Evolutionary conservation across 352 stramenopile species (phyloP).

Genomic region (Globisporangium abappressorium): DNA sequence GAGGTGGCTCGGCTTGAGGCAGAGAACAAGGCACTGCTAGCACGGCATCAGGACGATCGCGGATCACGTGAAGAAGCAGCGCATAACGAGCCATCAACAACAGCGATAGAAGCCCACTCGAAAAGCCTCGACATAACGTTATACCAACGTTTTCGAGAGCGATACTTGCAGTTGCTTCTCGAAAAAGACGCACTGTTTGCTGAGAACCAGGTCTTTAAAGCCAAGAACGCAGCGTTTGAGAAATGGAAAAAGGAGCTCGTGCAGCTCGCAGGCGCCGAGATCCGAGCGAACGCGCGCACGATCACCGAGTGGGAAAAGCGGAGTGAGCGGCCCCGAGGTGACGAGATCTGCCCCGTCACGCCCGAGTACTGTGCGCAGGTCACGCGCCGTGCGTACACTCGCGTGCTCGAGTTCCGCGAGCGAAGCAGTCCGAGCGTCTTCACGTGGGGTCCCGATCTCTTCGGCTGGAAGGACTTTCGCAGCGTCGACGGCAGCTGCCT

Average conservation of each 20-base stretch:
- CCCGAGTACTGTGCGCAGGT: slow-evolving; percentile 15
- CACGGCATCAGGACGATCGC: background rate
- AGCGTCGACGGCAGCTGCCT: slow-evolving; percentile 8
- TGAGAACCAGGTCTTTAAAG: background rate
- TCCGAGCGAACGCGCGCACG: background rate
- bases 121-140: background rate
- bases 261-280: slow-evolving; percentile 8
- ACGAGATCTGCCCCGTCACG: slow-evolving; percentile 3
- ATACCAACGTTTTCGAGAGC: background rate
- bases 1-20: slow-evolving; percentile 3
- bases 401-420: background rate
- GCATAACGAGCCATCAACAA: too few relatives aligned
- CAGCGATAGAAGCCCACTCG: background rate
- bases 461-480: slow-evolving; percentile 17
- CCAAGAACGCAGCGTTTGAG: background rate
- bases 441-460: slow-evolving; percentile 17
- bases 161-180: background rate
- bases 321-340: background rate
- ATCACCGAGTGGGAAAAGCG: slow-evolving; percentile 7
- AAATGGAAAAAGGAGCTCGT: background rate
- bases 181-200: background rate
- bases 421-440: background rate
- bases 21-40: background rate
- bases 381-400: slow-evolving; percentile 1
- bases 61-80: background rate